Base-by-base conservation (phyloP, 2,329 filamentous ascomycete genomes). In the Plenodomus lindquistii region DNA sequence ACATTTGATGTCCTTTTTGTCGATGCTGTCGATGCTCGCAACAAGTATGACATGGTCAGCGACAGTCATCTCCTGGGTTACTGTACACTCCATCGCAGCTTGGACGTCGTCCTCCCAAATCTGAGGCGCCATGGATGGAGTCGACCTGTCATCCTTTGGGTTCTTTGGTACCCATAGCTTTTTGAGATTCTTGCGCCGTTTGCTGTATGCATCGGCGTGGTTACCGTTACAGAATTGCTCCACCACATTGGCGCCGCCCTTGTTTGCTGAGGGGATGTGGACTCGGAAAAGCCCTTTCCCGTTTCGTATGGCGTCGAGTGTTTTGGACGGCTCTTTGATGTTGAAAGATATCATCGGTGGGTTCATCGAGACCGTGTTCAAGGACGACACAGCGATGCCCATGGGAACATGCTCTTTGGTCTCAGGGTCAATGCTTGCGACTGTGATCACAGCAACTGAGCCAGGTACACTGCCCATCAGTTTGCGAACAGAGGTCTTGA, bases 301-400 rank as follows among this genome's bases (percentile, higher is more conserved):
- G 3, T 58, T 59, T 1, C 76, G 77, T 17, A 86, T 79, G 6
- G 81, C 81, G 44, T 77, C 73, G 40, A 82, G 75, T 0, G 82
- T 85, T 31, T 78, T 73, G 1, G 82, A 85, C 2, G 81, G 81
- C 2, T 76, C 58, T 42, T 78, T 79, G 46, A 86, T 75, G 52
- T 86, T 86, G 75, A 86, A 86, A 1, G 81, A 83, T 20, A 86
- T 73, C n/a, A 82, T 74, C 0, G 83, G 81, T 1, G 84, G 83
- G 22, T 74, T 62, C 2, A 86, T 70, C 0, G 81, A 79, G 13
- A 86, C 80, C 3, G 82, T 82, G 51, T 73, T 84, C 67, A 86
- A 80, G 1, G 83, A 85, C 2, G 84, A 86, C 24, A 86, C 79
- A 8, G 82, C 84, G 57, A 84, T 81, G 36, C 66, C 69, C 45